Base-by-base conservation (phyloP, 176 grass and related monocot species). In the Musa beccarii region DNA sequence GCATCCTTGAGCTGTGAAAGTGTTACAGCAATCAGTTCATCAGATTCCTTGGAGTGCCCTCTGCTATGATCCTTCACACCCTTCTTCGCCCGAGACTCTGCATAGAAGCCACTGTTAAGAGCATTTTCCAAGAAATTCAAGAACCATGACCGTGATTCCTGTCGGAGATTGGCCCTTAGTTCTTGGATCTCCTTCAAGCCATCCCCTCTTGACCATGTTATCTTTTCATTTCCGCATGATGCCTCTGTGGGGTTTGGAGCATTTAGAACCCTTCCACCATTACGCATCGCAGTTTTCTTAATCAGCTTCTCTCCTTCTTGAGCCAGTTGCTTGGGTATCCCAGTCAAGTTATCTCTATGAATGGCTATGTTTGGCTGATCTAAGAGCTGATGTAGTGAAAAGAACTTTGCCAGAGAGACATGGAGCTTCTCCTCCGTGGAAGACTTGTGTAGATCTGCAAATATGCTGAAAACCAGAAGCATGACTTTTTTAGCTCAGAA, bases 1-100 rank as follows among this genome's bases (percentile, higher is more conserved):
- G 92, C 90, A 20, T 91, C 91, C 86, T 99, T 99, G 11, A 99
- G 85, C 51, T 89, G 96, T 10, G 96, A 99, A 52, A 99, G 72
- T 62, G 82, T 92, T 20, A 83, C 86, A 11, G 96, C 91, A 25
- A 94, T 94, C 29, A 80, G 76, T 69, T 79, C 86, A 17, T 99
- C 91, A 8, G 79, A 87, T 22, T 81, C 81, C 79, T 93, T 96
- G 25, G 81, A 76, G 13, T 87, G 84, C 53, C 78, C 88, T 51
- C 85, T 59, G 13, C 50, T 55, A 7, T 79, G 78, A 1, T 92
- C 92, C 75, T 81, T 89, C 2, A 74, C 71, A 69, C 26, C 86
- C 69, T 61, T 80, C 24, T 81, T 91, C 6, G 21, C 75, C 72
- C 59, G 70, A 50, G 62, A 29, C 65, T 99, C 90, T 9, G 85